Conservation (phyloP, 2,329 filamentous ascomycete genomes). For the Sphaceloma murrayae region DNA sequence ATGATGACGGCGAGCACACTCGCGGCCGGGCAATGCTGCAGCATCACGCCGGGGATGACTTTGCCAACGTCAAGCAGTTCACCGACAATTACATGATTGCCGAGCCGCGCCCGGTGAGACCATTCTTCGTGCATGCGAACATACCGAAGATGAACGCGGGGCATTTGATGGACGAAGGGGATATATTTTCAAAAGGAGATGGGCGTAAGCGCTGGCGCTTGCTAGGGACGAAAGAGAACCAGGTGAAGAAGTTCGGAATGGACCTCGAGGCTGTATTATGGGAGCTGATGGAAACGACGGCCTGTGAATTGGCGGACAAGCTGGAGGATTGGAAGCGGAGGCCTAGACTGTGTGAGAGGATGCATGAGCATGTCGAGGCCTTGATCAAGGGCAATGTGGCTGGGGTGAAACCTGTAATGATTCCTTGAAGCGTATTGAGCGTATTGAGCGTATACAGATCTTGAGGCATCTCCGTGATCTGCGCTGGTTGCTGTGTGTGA, state of each 20-base stretch:
- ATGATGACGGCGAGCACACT: slow-evolving; percentile 16
- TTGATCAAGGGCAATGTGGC: slow-evolving; percentile 3
- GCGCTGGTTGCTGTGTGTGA: too few species aligned
- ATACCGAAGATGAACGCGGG: slow-evolving; percentile 27
- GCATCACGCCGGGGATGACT: slow-evolving; percentile 19
- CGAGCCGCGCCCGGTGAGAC: slow-evolving; percentile 12
- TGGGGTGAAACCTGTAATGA: slow-evolving; percentile 6
- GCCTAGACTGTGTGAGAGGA: slow-evolving; percentile 17
- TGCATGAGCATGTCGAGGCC: slow-evolving; percentile 18
- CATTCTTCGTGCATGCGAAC: slow-evolving; percentile 25
- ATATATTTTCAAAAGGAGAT: slow-evolving; percentile 20
- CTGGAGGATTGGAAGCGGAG: slow-evolving; percentile 20
- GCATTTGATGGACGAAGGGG: slow-evolving; percentile 24
- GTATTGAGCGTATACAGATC: too few species aligned
- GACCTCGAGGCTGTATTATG: slow-evolving; percentile 24
- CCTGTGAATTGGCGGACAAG: slow-evolving; percentile 21
- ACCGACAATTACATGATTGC: slow-evolving; percentile 13
- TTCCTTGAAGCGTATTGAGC: too few species aligned
- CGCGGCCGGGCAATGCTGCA: slow-evolving; percentile 21
- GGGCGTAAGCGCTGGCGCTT: slow-evolving; percentile 21
- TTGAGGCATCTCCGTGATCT: too few species aligned
- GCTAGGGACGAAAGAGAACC: slow-evolving; percentile 21
- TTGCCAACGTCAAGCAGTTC: neutral
- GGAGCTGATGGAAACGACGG: slow-evolving; percentile 21
- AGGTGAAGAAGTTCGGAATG: slow-evolving; percentile 21